phyloP scores from a whole-genome alignment of 495 filamentous ascomycete species.

The Penicillium angulare region DNA sequence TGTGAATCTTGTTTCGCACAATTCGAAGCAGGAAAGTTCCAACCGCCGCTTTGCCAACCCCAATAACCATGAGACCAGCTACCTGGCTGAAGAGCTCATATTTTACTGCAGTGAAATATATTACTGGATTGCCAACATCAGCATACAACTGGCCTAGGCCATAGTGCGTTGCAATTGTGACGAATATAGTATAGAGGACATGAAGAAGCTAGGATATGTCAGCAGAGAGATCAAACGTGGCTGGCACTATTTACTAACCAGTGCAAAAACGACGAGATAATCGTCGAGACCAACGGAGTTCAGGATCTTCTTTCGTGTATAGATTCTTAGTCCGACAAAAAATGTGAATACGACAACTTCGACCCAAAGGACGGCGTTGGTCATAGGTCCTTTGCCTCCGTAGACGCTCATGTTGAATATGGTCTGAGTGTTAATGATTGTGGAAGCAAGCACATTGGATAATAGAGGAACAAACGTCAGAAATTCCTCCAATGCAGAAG shows the following conservation, averaged over 20 bases:
- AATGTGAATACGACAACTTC: constrained; percentile 16
- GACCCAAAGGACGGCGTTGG: constrained; percentile 26
- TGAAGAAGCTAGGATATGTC: constrained; percentile 16
- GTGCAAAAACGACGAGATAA: constrained; percentile 15
- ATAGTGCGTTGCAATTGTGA: constrained; percentile 16
- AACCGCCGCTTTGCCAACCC: constrained; percentile 23
- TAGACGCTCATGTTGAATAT: constrained; percentile 21
- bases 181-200: constrained; percentile 24
- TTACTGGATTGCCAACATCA: constrained; percentile 16
- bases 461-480: too few species aligned
- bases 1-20: constrained; percentile 26
- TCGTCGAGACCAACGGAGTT: constrained; percentile 26
- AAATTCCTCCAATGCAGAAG: too few species aligned
- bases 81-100: constrained; percentile 27
- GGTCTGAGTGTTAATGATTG: neutral
- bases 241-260: constrained; percentile 9
- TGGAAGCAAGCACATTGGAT: too few species aligned
- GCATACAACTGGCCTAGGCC: constrained; percentile 20
- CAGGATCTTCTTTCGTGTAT: constrained; percentile 23
- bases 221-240: too few species aligned
- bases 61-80: constrained; percentile 26
- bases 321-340: constrained; percentile 23
- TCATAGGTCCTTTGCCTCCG: constrained; percentile 27
- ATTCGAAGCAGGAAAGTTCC: constrained; percentile 27
- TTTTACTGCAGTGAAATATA: constrained; percentile 20